Evolutionary conservation across 345 rosid species (phyloP).

Genomic region (Eucalyptus curtisii): DNA sequence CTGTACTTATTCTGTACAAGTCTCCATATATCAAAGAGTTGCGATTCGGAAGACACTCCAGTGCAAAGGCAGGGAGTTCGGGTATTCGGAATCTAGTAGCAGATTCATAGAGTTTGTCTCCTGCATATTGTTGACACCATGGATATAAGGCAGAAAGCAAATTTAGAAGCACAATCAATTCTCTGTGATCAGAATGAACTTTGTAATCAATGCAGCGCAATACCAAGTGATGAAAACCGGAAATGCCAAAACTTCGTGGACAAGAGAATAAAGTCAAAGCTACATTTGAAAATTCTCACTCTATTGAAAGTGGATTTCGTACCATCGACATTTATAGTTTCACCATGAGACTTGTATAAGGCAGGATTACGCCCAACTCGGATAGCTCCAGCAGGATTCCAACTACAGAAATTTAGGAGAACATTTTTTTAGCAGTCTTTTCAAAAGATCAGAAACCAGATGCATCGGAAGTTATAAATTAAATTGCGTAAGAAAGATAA

Average conservation of each 20-base stretch:
- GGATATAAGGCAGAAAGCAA: not conserved
- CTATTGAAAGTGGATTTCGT: not conserved
- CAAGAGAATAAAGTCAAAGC: not conserved
- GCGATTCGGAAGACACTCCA: constrained; percentile 88
- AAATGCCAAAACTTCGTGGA: not conserved
- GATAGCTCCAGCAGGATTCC: constrained; percentile 97
- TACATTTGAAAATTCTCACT: not conserved
- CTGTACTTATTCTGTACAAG: constrained; percentile 55
- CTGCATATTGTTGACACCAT: constrained; percentile 19
- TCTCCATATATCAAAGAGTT: constrained; percentile 76
- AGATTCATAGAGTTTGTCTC: constrained; percentile 67
- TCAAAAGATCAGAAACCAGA: not conserved
- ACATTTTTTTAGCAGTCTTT: not conserved
- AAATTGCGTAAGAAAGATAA: not conserved
- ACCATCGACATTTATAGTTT: constrained; percentile 62
- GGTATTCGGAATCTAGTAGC: constrained; percentile 48
- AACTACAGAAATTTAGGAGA: constrained; percentile 28
- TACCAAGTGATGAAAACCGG: not conserved
- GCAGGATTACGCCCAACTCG: constrained; percentile 77
- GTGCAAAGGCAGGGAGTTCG: constrained; percentile 86
- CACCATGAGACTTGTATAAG: constrained; percentile 36
- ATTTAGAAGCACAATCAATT: not conserved
- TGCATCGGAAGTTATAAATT: not conserved
- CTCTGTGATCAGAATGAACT: not conserved
- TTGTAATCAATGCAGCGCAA: not conserved